Percentiles rank a stretch among this genome's conserved stretches.
Evolutionary conservation across 176 grass and related monocot species (phyloP).

Genomic region (Eragrostis nindensis): DNA sequence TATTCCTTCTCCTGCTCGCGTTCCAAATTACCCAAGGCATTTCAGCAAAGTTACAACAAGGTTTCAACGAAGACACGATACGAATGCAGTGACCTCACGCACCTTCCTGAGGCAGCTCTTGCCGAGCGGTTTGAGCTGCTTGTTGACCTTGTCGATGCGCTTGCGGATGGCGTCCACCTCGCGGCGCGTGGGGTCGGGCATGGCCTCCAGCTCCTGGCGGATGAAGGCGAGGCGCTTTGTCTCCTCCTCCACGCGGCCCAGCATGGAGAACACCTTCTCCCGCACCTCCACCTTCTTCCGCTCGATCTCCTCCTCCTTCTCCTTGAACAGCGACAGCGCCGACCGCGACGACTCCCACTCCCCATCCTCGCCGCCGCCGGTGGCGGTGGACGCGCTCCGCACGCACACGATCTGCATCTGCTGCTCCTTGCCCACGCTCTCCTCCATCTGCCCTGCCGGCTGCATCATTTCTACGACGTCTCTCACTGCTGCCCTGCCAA

Average conservation of each 20-base stretch:
- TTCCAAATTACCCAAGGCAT: too few species aligned
- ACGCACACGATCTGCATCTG: conserved; percentile 70
- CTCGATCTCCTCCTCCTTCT: conserved; percentile 85
- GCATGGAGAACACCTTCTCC: conserved; percentile 74
- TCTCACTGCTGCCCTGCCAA: not conserved
- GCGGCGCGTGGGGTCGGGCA: conserved; percentile 80
- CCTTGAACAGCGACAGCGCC: conserved; percentile 74
- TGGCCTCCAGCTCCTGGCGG: conserved; percentile 82
- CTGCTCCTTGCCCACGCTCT: conserved; percentile 61
- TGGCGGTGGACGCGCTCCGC: conserved; percentile 40
- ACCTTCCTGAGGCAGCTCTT: conserved; percentile 81
- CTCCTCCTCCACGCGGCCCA: conserved; percentile 82
- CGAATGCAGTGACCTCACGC: not conserved
- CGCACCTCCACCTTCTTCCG: conserved; percentile 75
- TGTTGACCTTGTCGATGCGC: conserved; percentile 73
- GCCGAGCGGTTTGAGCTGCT: conserved; percentile 72
- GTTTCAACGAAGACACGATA: too few species aligned
- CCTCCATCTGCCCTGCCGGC: conserved; percentile 46
- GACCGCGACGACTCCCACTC: conserved; percentile 44
- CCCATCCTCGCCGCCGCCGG: conserved; percentile 3
- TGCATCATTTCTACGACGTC: conserved; percentile 12
- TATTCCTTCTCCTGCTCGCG: conserved; percentile 47
- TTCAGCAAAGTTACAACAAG: too few species aligned
- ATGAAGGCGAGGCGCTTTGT: conserved; percentile 71
- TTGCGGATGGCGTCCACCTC: conserved; percentile 76